Evolutionary conservation across 2,329 filamentous ascomycete genomes (phyloP).

Genomic region (Reticulascus tulasneorum): DNA sequence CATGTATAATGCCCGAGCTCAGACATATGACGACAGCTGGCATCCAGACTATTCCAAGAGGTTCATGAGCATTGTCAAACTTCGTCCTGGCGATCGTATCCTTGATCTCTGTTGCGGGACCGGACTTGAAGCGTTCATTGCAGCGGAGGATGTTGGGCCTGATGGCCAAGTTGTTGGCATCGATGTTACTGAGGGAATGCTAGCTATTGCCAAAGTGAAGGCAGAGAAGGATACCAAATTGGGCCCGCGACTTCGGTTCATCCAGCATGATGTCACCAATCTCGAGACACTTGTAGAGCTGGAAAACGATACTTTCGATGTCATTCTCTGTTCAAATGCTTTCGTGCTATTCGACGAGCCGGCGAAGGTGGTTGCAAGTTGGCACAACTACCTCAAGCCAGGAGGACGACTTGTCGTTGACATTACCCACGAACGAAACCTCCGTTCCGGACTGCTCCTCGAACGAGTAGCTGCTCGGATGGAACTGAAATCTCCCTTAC

Average conservation of each 20-base stretch:
- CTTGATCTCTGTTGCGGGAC: conserved; percentile 31
- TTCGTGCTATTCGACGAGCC: conserved; percentile 27
- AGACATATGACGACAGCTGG: conserved; percentile 28
- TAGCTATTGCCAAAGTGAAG: conserved; percentile 21
- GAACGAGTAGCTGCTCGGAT: conserved; percentile 21
- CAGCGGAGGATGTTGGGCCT: conserved; percentile 21
- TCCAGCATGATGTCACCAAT: conserved; percentile 24
- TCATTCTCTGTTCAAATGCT: conserved; percentile 28
- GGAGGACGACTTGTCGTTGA: conserved; percentile 26
- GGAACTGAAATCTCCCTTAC: conserved; percentile 21
- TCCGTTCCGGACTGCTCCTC: conserved; percentile 19
- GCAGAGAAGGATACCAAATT: conserved; percentile 13
- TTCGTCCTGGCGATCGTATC: conserved; percentile 21
- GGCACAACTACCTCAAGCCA: conserved; percentile 23
- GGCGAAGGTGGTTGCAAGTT: conserved; percentile 20
- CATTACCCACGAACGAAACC: conserved; percentile 26
- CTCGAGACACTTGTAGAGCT: conserved; percentile 17
- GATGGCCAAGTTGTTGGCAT: conserved; percentile 24
- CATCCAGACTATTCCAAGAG: conserved; percentile 26
- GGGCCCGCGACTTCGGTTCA: conserved; percentile 15
- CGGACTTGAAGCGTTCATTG: conserved; percentile 25
- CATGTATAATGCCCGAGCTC: conserved; percentile 27
- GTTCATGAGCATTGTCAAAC: conserved; percentile 21
- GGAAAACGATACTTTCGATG: conserved; percentile 21
- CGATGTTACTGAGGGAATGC: conserved; percentile 28